A percentile compares a stretch with the other conserved stretches of the same genome.
phyloP scores from a whole-genome alignment of 768 basidiomycete genomes.

The Tulasnella sp. region DNA sequence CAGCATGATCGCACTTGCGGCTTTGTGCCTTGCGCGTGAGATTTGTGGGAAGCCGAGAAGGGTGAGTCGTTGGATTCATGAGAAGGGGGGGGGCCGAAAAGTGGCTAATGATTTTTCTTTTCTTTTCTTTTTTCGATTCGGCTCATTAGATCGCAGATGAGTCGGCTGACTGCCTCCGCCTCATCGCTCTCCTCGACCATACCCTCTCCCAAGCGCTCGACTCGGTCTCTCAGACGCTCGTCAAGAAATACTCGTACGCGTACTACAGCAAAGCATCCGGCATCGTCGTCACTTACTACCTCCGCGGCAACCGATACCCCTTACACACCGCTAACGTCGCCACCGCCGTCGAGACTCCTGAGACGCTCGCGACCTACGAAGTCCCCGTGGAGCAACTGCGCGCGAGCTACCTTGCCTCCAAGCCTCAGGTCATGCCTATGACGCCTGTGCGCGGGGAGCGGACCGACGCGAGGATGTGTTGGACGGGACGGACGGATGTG shows the following conservation, averaged over 20 bases:
- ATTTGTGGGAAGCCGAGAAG: slow-evolving; percentile 72
- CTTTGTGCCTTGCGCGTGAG: slow-evolving; percentile 79
- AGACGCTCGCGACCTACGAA: slow-evolving; percentile 28
- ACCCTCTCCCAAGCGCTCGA: slow-evolving; percentile 82
- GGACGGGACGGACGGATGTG: slow-evolving; percentile 7
- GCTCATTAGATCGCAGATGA: slow-evolving; percentile 49
- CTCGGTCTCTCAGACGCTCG: slow-evolving; percentile 86
- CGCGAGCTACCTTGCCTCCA: not conserved
- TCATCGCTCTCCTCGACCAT: slow-evolving; percentile 76
- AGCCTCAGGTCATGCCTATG: slow-evolving; percentile 39
- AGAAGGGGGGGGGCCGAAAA: not conserved
- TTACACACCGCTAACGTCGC: slow-evolving; percentile 52
- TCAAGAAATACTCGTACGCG: slow-evolving; percentile 95
- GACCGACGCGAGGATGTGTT: not conserved
- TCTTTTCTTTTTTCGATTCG: slow-evolving; percentile 11
- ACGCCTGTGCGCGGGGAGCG: slow-evolving; percentile 40
- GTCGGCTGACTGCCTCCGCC: slow-evolving; percentile 68
- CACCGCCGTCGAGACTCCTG: slow-evolving; percentile 8
- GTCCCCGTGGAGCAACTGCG: slow-evolving; percentile 17
- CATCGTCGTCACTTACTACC: slow-evolving; percentile 86
- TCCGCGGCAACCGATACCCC: slow-evolving; percentile 64
- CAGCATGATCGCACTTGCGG: slow-evolving; percentile 80
- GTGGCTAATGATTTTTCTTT: slow-evolving; percentile 17
- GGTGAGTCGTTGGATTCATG: slow-evolving; percentile 29
- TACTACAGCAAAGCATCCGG: slow-evolving; percentile 96